A percentile compares a stretch with the other conserved stretches of the same genome.
Conservation (phyloP, 2,329 filamentous ascomycete genomes). For the Pestalotiopsis sp. region DNA sequence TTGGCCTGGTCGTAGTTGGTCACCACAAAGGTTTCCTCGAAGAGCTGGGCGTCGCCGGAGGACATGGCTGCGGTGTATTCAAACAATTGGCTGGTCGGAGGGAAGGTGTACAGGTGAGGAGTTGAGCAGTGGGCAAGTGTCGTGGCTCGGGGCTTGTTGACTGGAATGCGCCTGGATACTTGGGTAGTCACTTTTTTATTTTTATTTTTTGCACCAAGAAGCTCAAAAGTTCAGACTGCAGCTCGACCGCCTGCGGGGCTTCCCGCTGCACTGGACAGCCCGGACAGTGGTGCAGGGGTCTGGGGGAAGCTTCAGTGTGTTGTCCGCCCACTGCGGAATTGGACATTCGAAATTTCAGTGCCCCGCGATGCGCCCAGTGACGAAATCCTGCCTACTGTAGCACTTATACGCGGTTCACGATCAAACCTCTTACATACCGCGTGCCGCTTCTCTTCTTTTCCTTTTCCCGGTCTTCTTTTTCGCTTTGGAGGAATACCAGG, state of each 20-base stretch:
- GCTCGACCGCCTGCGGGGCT: neutral
- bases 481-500: neutral
- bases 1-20: conserved; percentile 80
- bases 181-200: neutral
- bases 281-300: neutral
- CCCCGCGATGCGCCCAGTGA: conserved; percentile 6
- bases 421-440: neutral
- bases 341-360: conserved; percentile 6
- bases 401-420: neutral
- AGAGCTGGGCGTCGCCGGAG: conserved; percentile 85
- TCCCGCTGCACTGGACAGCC: neutral
- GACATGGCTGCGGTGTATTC: conserved; percentile 47
- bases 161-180: neutral
- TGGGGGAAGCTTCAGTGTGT: conserved; percentile 2
- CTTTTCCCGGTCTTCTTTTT: neutral
- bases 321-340: conserved; percentile 15
- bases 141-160: neutral
- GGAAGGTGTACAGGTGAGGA: neutral
- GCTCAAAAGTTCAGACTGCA: neutral
- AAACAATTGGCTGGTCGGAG: conserved; percentile 15
- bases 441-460: neutral
- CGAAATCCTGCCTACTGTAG: conserved; percentile 7
- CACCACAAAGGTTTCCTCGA: conserved; percentile 89
- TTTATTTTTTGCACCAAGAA: neutral
- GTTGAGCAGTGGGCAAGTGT: neutral